A percentile compares a stretch with the other conserved stretches of the same genome.
Conservation (phyloP, 2,329 filamentous ascomycete species). For the Trichoderma aggressivum region DNA sequence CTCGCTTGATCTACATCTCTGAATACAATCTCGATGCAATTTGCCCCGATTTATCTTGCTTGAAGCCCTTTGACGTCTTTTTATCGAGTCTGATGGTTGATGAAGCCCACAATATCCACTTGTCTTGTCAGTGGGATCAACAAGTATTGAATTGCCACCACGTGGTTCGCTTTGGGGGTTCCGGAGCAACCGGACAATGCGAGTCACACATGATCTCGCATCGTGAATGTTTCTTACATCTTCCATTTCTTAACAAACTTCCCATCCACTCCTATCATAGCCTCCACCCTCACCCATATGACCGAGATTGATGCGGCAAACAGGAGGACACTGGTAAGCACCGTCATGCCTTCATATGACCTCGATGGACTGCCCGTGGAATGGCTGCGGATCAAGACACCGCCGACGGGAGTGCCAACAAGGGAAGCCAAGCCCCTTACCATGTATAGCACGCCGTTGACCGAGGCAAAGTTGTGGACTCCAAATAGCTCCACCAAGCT, state of each 20-base stretch:
- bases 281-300: slow-evolving; percentile 7
- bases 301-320: neutral
- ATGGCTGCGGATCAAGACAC: slow-evolving; percentile 9
- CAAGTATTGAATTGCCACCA: neutral
- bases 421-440: slow-evolving; percentile 2
- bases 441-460: slow-evolving; percentile 9
- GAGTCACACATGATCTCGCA: neutral
- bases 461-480: neutral
- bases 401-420: slow-evolving; percentile 1
- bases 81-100: neutral
- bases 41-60: neutral
- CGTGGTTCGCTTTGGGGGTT: neutral
- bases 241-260: slow-evolving; percentile 12
- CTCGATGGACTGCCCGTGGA: neutral
- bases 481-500: slow-evolving; percentile 10
- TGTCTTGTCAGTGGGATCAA: neutral
- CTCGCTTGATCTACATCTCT: neutral
- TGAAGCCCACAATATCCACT: neutral
- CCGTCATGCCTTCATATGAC: slow-evolving; percentile 4
- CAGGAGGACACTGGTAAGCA: neutral
- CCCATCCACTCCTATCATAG: neutral
- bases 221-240: neutral
- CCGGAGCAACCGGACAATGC: neutral
- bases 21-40: neutral
- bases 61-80: neutral